A percentile compares a stretch with the other conserved stretches of the same genome.
These are phyloP conservation scores for Populus deltoides DNA, from an alignment of 345 rosid genomes.

Conservation along the genomic window DNA sequence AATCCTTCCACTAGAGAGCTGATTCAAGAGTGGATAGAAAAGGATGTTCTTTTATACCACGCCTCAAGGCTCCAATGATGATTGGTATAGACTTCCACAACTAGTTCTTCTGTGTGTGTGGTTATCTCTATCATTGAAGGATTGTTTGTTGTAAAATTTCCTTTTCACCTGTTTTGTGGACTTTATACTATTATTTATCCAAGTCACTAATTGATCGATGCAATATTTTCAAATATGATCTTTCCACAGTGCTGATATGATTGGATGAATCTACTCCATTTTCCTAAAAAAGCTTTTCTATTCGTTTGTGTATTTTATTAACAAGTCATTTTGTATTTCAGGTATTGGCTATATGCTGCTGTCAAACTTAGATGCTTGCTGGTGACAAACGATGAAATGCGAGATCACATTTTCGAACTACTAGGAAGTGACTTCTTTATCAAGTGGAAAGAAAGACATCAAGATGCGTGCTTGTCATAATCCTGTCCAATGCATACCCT, in stretches of 20 bases:
- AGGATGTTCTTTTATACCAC: slow-evolving; percentile 63
- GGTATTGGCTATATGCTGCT: slow-evolving; percentile 93
- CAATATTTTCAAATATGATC: not conserved
- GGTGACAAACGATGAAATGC: slow-evolving; percentile 91
- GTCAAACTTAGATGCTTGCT: slow-evolving; percentile 74
- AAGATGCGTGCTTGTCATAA: slow-evolving; percentile 31
- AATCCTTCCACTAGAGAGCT: slow-evolving; percentile 45
- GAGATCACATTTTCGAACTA: slow-evolving; percentile 90
- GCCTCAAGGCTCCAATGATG: slow-evolving; percentile 91
- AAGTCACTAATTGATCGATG: not conserved
- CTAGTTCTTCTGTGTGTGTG: not conserved
- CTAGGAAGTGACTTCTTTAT: slow-evolving; percentile 62
- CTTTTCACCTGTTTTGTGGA: not conserved
- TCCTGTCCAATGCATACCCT: not conserved
- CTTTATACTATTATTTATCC: not conserved
- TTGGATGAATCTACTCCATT: not conserved
- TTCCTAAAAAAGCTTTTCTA: not conserved
- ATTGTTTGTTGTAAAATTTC: not conserved
- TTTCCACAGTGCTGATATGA: not conserved
- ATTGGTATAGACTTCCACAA: slow-evolving; percentile 48
- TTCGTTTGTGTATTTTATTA: not conserved
- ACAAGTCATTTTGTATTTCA: slow-evolving; percentile 13
- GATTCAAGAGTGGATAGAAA: slow-evolving; percentile 66
- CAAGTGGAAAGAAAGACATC: slow-evolving; percentile 91
- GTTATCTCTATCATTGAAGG: not conserved